phyloP scores from a whole-genome alignment of 495 filamentous ascomycete genomes.

The Aspergillus nidulans region DNA sequence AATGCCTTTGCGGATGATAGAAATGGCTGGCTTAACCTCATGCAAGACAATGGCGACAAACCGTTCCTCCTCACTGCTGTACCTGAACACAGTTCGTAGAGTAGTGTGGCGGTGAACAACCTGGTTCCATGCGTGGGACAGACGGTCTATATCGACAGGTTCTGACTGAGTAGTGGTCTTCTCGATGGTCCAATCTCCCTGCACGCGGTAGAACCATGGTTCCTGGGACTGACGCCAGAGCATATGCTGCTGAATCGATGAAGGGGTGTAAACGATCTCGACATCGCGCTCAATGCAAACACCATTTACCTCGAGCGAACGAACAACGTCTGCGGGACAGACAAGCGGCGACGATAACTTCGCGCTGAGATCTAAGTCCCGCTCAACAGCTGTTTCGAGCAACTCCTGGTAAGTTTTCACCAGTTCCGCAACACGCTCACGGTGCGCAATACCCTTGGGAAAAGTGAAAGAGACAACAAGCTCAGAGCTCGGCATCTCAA shows the following conservation, averaged over 20 bases:
- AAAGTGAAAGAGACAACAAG: neutral
- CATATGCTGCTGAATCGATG: constrained; percentile 4
- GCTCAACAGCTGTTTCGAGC: neutral
- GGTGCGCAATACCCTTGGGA: neutral
- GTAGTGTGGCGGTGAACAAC: constrained; percentile 6
- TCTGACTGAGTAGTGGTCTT: neutral
- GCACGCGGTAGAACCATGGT: constrained; percentile 2
- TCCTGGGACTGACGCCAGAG: constrained; percentile 1
- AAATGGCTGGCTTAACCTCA: neutral
- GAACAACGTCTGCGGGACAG: neutral
- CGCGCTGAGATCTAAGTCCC: neutral
- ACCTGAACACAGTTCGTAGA: constrained; percentile 1
- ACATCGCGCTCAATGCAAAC: neutral
- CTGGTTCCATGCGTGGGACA: neutral
- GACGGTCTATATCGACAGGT: neutral
- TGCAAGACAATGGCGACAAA: constrained; percentile 1
- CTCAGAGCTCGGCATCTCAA: constrained; percentile 1
- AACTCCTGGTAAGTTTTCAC: neutral
- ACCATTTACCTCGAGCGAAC: neutral
- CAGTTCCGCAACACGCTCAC: neutral
- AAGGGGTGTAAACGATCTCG: neutral
- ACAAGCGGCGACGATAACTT: too few relatives aligned
- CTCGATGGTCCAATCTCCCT: neutral
- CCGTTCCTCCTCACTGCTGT: neutral
- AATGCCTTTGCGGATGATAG: neutral